Percentiles rank a stretch among this genome's conserved stretches.
These are phyloP conservation scores for Adiantum capillusveneris DNA, from an alignment of 75 land plant species.

Conservation along the genomic window DNA sequence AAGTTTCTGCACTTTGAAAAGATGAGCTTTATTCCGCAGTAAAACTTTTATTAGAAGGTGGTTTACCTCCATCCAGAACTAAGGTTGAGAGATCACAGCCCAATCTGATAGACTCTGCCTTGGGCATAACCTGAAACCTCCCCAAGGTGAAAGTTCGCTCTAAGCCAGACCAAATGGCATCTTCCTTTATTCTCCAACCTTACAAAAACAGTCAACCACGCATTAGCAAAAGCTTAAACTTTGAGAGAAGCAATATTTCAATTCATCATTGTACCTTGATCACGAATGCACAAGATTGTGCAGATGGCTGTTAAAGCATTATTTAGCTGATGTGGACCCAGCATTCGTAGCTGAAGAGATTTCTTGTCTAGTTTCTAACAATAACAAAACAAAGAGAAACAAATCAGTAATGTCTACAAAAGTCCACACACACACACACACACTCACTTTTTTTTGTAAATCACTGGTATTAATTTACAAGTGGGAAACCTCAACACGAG, in stretches of 20 bases:
- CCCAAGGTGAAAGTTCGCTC: conserved; percentile 54
- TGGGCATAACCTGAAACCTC: conserved; percentile 61
- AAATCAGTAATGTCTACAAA: too few species aligned
- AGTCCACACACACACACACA: too few species aligned
- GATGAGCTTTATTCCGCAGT: too few species aligned
- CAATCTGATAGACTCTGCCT: conserved; percentile 29
- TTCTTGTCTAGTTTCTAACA: conserved; percentile 9
- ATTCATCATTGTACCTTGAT: too few species aligned
- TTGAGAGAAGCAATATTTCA: too few species aligned
- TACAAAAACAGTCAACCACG: too few species aligned
- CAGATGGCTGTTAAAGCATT: conserved; percentile 81
- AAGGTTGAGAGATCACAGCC: conserved; percentile 43
- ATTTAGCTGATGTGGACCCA: conserved; percentile 81
- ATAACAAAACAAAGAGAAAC: too few species aligned
- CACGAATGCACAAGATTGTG: conserved; percentile 60
- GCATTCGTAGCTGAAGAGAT: conserved; percentile 40
- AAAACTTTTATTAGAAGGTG: not conserved
- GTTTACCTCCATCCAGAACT: conserved; percentile 85
- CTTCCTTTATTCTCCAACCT: conserved; percentile 72
- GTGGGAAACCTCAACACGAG: too few species aligned
- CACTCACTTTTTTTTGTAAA: too few species aligned
- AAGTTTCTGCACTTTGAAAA: not conserved
- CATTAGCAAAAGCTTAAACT: too few species aligned
- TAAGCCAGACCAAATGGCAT: conserved; percentile 60
- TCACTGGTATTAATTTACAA: too few species aligned